Percentiles rank a stretch among this genome's conserved stretches.
Evolutionary conservation across 495 filamentous ascomycete species (phyloP).

Genomic region (Neurospora sp.): DNA sequence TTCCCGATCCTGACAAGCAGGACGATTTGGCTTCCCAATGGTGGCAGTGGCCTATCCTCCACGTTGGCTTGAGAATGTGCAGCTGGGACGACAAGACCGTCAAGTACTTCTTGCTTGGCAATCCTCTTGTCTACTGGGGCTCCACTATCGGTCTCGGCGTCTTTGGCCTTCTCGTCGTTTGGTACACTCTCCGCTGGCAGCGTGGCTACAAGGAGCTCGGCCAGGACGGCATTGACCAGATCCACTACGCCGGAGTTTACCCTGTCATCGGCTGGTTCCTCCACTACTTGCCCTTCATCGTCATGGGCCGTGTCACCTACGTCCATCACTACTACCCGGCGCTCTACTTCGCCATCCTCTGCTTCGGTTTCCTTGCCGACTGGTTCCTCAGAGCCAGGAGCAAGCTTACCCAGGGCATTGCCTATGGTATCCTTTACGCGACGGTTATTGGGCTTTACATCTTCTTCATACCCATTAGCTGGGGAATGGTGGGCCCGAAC

Average conservation of each 20-base stretch:
- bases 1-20: constrained; percentile 97
- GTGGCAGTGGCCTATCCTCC: constrained; percentile 96
- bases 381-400: constrained; percentile 59
- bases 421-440: constrained; percentile 64
- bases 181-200: constrained; percentile 94
- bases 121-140: constrained; percentile 93
- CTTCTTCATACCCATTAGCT: constrained; percentile 89
- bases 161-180: constrained; percentile 60
- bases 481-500: constrained; percentile 83
- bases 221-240: constrained; percentile 71
- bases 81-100: constrained; percentile 92
- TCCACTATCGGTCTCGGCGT: constrained; percentile 67
- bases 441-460: constrained; percentile 70
- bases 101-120: constrained; percentile 97
- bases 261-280: constrained; percentile 90
- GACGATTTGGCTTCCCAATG: constrained; percentile 93
- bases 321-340: constrained; percentile 99
- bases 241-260: constrained; percentile 89
- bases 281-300: constrained; percentile 90
- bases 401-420: constrained; percentile 46
- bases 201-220: constrained; percentile 82
- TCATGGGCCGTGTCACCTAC: constrained; percentile 97
- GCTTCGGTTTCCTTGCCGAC: constrained; percentile 79
- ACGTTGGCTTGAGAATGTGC: constrained; percentile 96
- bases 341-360: constrained; percentile 93